phyloP scores from a whole-genome alignment of 306 rosid genomes.

The Hippophae rhamnoides region DNA sequence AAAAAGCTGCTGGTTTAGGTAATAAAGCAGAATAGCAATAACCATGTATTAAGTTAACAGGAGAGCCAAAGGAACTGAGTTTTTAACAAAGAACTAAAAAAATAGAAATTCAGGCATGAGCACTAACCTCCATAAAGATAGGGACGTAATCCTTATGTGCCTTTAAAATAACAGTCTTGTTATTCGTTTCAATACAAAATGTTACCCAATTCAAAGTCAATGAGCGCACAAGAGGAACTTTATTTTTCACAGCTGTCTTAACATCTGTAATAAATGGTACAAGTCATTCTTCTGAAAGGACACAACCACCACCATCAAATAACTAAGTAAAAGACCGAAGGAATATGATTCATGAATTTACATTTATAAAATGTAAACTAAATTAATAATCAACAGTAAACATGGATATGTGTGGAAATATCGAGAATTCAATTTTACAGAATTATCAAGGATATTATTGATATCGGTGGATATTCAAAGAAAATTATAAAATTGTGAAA shows the following conservation, averaged over 20 bases:
- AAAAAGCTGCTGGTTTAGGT: neutral
- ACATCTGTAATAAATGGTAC: slow-evolving; percentile 53
- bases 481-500: too few relatives aligned
- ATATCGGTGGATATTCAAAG: too few relatives aligned
- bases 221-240: slow-evolving; percentile 97
- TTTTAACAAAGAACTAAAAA: neutral
- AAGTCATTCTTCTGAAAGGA: neutral
- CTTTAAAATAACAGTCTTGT: slow-evolving; percentile 63
- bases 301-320: neutral
- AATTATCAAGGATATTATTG: too few relatives aligned
- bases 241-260: slow-evolving; percentile 74
- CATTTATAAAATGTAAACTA: too few relatives aligned
- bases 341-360: too few relatives aligned
- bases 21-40: neutral
- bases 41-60: neutral
- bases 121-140: slow-evolving; percentile 94
- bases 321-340: too few relatives aligned
- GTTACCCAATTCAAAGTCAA: slow-evolving; percentile 79
- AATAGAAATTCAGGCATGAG: slow-evolving; percentile 3
- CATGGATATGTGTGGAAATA: too few relatives aligned
- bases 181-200: slow-evolving; percentile 84
- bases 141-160: slow-evolving; percentile 95
- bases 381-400: too few relatives aligned
- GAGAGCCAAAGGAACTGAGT: neutral
- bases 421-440: too few relatives aligned